Evolutionary conservation across 2,329 filamentous ascomycete genomes (phyloP).

Genomic region (Xylogone sp.): DNA sequence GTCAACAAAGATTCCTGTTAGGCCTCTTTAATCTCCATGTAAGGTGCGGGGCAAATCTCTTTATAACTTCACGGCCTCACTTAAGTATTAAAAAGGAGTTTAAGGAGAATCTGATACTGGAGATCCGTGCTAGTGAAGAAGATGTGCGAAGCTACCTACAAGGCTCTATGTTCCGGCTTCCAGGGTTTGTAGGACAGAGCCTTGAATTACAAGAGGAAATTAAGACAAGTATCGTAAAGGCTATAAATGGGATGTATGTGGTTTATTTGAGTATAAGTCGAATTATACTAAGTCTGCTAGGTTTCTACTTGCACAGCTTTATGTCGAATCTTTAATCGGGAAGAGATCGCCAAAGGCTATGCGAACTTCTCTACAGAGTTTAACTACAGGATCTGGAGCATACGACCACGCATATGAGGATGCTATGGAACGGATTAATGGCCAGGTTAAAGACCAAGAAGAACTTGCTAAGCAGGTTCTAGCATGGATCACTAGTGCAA

Average conservation of each 20-base stretch:
- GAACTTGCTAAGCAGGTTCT: constrained; percentile 31
- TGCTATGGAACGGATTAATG: constrained; percentile 38
- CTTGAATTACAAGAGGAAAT: constrained; percentile 17
- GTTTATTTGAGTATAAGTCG: neutral
- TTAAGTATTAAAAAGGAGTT: constrained; percentile 21
- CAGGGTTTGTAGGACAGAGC: constrained; percentile 11
- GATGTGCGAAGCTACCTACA: constrained; percentile 28
- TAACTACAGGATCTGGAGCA: constrained; percentile 27
- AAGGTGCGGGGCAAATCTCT: constrained; percentile 15
- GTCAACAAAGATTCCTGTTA: constrained; percentile 19
- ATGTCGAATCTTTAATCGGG: constrained; percentile 30
- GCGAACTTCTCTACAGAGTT: constrained; percentile 22
- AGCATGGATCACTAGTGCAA: constrained; percentile 36
- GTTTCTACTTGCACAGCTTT: constrained; percentile 29
- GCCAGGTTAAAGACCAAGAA: constrained; percentile 28
- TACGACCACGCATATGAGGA: constrained; percentile 37
- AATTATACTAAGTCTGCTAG: constrained; percentile 1
- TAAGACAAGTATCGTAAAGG: constrained; percentile 11
- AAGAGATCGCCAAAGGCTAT: constrained; percentile 31
- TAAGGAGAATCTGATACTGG: constrained; percentile 7
- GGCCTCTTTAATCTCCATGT: constrained; percentile 20
- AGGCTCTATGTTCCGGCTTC: constrained; percentile 14
- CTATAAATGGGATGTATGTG: constrained; percentile 27
- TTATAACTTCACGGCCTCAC: constrained; percentile 29
- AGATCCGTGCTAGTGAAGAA: constrained; percentile 27